Conservation (phyloP, 192 early-diverging fungal species). For the Podila verticillata region DNA sequence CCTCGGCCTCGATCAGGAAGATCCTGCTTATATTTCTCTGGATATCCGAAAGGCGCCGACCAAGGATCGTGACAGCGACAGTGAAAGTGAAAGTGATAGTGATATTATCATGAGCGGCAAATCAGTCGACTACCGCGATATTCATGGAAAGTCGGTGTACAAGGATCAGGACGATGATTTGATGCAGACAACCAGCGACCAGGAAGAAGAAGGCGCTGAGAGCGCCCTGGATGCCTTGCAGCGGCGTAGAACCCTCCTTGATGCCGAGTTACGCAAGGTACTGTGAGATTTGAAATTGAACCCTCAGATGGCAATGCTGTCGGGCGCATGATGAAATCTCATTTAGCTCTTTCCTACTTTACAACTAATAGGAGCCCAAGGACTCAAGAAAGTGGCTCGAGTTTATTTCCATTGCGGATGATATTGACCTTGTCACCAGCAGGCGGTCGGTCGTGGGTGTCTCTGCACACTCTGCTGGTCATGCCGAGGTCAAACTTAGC, state of each 20-base stretch:
- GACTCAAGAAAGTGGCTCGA: conserved; percentile 58
- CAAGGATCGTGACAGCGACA: neutral
- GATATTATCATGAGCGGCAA: conserved; percentile 7
- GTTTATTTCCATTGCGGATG: conserved; percentile 65
- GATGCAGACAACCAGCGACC: conserved; percentile 40
- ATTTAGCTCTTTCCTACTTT: neutral
- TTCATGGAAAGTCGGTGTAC: conserved; percentile 54
- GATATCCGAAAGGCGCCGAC: conserved; percentile 8
- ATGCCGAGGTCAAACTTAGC: conserved; percentile 63
- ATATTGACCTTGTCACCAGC: conserved; percentile 32
- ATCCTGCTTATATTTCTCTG: conserved; percentile 25
- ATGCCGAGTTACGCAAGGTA: conserved; percentile 35
- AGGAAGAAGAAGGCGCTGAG: conserved; percentile 44
- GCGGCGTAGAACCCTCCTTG: conserved; percentile 42
- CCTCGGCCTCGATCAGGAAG: conserved; percentile 7
- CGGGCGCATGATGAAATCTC: neutral
- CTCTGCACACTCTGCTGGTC: conserved; percentile 43
- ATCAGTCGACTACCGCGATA: conserved; percentile 55
- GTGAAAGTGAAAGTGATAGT: neutral
- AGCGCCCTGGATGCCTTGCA: conserved; percentile 51
- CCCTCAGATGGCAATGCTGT: neutral
- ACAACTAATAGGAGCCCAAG: conserved; percentile 48
- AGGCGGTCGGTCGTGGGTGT: conserved; percentile 10
- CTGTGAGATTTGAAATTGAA: neutral
- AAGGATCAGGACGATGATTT: conserved; percentile 36